A percentile compares a stretch with the other conserved stretches of the same genome.
phyloP scores from a whole-genome alignment of 225 moss, liverwort and hornwort genomes.

The Pleurozium schreberi region DNA sequence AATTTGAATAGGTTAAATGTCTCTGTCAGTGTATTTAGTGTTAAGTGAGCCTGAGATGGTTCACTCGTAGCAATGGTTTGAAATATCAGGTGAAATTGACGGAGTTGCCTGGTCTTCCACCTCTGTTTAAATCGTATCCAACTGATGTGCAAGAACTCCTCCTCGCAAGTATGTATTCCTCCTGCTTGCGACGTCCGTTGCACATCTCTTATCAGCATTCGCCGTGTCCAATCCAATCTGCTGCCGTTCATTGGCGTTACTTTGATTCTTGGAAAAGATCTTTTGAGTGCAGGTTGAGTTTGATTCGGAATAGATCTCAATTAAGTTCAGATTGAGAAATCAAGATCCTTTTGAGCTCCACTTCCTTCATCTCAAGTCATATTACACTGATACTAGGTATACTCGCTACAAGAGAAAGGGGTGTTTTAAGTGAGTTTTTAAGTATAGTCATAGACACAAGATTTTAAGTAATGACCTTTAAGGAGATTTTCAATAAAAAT shows the following conservation, averaged over 20 bases:
- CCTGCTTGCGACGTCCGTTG: neutral
- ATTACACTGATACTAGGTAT: slow-evolving; percentile 72
- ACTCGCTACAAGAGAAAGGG: no score
- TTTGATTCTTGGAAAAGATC: neutral
- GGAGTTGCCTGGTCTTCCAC: slow-evolving; percentile 60
- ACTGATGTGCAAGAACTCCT: slow-evolving; percentile 61
- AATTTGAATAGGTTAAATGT: neutral
- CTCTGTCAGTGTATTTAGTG: neutral
- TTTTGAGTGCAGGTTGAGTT: neutral
- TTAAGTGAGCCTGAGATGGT: neutral
- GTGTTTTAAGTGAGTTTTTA: no score
- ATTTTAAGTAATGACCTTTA: no score
- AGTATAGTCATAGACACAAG: no score
- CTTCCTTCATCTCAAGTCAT: slow-evolving; percentile 52
- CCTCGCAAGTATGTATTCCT: slow-evolving; percentile 44
- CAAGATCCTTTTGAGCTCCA: slow-evolving; percentile 77
- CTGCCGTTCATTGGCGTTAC: neutral
- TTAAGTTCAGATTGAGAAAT: slow-evolving; percentile 10
- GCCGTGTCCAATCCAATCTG: neutral
- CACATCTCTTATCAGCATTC: neutral
- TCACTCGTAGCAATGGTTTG: neutral
- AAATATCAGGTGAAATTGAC: slow-evolving; percentile 55
- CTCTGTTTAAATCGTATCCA: slow-evolving; percentile 41
- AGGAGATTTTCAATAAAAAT: no score
- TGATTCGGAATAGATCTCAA: neutral